Evolutionary conservation across 257 asterid species (phyloP), one percentile per base, ranked within the genome.

Genomic region (Nicotiana otophora): DNA sequence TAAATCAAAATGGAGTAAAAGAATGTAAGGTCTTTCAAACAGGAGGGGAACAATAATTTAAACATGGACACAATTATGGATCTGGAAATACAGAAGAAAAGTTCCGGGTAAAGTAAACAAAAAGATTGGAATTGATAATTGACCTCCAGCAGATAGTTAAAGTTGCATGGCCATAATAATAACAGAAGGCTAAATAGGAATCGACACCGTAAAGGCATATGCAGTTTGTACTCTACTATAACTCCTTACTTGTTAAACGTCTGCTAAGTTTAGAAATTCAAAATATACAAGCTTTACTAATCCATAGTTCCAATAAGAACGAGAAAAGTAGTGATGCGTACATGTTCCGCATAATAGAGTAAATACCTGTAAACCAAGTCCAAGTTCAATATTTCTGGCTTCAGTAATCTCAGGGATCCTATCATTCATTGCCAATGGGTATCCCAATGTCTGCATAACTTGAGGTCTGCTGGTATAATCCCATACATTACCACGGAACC

Each of bases 401-500:
- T 94, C 94, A 0, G 98, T 96, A 84, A 96, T 93, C 88, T 94
- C 98, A 3, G 96, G 97, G 84, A 93, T 90, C 84, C 94, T 85
- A 82, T 96, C 98, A 34, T 66, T 65, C 93, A 84, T 83, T 72
- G 81, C 19, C 88, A 96, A 86, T 51, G 99, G 99, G 88, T 94
- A 96, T 42, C 98, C 97, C 7, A 96, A 92, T 53, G 91, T 86
- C 86, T 58, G 86, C 97, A 96, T 93, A 82, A 94, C 97, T 80
- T 92, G 92, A 78, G 99, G 96, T 57, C 91, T 88, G 84, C 97
- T 64, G 31, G 92, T 98, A 82, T 91, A 96, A 84, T 94, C 98
- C 99, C 99, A 96, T 83, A 96, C 91, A 82, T 93, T 96, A 83
- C 98, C 98, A 80, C 98, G 96, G 83, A 96, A 96, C 20, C 98